Base-by-base conservation (phyloP, 768 basidiomycete genomes). In the Chalciporus sphaerocephalus region DNA sequence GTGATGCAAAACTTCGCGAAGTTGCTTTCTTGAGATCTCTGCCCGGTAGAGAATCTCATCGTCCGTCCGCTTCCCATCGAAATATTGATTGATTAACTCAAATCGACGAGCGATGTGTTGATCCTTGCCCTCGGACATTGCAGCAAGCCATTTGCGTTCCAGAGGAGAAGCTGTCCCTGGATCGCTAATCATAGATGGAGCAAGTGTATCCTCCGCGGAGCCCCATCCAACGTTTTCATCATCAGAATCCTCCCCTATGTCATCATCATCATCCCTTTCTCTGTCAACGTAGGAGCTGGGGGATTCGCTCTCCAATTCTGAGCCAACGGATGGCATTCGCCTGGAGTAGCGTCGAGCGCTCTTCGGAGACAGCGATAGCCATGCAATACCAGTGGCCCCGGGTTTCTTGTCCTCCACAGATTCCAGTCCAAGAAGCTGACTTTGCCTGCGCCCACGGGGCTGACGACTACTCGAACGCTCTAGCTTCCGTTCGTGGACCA, bases 31-130 rank as follows among this genome's bases (percentile, higher is more conserved):
- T 30, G 85, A 79, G 47, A 97, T 86, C 42, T 87, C 87, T 0
- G 92, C 90, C 30, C 85, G 75, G 62, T 84, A 91, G n/a, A 94
- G 73, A 47, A 97, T 94, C 65, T 97, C 94, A 53, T 96, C 92
- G 49, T 93, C 88, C 0, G 90, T 90, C 41, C 76, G 83, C 64
- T 85, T 88, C 11, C 95, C 95, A 55, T 98, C 92, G 56, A 97
- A 92, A 61, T 92, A 96, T 56, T 90, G 88, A 48, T 90, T 87
- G 41, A 95, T 88, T 49, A 81, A 68, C 52, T 90, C 84, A 61
- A 96, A 97, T 34, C 85, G 78, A 55, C 74, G 77, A 4, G 79
- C 79, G 39, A 90, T 74, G 13, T 71, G 60, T 40, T 80, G 74
- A 39, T 89, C 85, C 64, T 87, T 90, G 1, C 83, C 85, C 23